phyloP scores from a whole-genome alignment of 2,329 filamentous ascomycete species.

The Aschersonia sp. region DNA sequence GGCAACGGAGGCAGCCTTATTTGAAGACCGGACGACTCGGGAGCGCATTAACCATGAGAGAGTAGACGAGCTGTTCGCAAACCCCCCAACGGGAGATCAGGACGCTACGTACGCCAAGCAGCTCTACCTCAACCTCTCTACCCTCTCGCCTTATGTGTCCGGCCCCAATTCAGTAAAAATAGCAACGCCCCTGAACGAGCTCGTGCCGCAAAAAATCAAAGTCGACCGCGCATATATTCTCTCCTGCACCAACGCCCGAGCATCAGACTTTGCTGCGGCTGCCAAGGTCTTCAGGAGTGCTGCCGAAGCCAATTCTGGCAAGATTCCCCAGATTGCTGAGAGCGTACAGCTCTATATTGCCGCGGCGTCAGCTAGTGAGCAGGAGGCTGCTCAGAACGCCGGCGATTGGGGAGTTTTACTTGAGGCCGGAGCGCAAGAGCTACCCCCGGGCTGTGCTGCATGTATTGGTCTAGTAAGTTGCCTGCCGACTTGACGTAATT shows the following conservation, averaged over 20 bases:
- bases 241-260: slow-evolving; percentile 76
- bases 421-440: slow-evolving; percentile 33
- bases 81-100: slow-evolving; percentile 54
- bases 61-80: slow-evolving; percentile 57
- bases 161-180: slow-evolving; percentile 89
- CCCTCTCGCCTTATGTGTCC: slow-evolving; percentile 68
- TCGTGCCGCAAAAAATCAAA: slow-evolving; percentile 60
- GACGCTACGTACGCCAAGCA: slow-evolving; percentile 73
- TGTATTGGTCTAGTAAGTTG: slow-evolving; percentile 55
- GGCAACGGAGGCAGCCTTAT: slow-evolving; percentile 57
- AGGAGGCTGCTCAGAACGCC: slow-evolving; percentile 58
- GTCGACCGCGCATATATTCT: slow-evolving; percentile 78
- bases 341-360: slow-evolving; percentile 82
- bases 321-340: slow-evolving; percentile 53
- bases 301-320: slow-evolving; percentile 36
- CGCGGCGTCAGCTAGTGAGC: slow-evolving; percentile 68
- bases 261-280: slow-evolving; percentile 40
- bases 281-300: slow-evolving; percentile 71
- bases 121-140: slow-evolving; percentile 68
- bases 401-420: slow-evolving; percentile 78
- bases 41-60: slow-evolving; percentile 55
- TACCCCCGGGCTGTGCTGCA: slow-evolving; percentile 42
- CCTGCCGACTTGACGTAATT: no score
- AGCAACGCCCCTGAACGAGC: slow-evolving; percentile 58
- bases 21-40: slow-evolving; percentile 27